Percentiles rank a stretch among this genome's conserved stretches.
phyloP scores from a whole-genome alignment of 2,329 filamentous ascomycete species.

The Orbilia javanica region DNA sequence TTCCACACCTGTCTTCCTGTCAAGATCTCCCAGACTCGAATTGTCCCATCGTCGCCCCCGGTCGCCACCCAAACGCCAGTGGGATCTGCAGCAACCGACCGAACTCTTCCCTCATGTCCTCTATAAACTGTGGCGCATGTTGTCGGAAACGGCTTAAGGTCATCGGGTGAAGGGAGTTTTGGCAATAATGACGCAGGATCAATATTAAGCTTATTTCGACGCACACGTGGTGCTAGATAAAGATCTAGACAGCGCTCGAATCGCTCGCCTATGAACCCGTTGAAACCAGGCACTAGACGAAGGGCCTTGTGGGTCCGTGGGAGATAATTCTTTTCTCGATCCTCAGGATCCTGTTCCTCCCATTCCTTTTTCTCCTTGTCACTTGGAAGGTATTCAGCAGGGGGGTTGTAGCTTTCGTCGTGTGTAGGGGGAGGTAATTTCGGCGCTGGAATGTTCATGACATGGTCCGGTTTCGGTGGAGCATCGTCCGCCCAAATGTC shows the following conservation, averaged over 20 bases:
- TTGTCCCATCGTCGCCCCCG: constrained; percentile 92
- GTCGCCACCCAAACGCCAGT: constrained; percentile 87
- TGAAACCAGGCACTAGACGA: constrained; percentile 91
- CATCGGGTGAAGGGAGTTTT: constrained; percentile 91
- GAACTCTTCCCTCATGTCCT: constrained; percentile 88
- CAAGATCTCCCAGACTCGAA: constrained; percentile 87
- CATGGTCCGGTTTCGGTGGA: constrained; percentile 78
- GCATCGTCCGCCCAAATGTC: constrained; percentile 97
- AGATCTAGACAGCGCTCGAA: constrained; percentile 96
- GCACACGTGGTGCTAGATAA: constrained; percentile 90
- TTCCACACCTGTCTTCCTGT: constrained; percentile 91
- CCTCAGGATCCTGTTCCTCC: constrained; percentile 88
- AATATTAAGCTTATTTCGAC: constrained; percentile 95
- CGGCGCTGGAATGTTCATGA: constrained; percentile 94
- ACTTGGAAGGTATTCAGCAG: constrained; percentile 90
- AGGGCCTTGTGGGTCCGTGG: constrained; percentile 85
- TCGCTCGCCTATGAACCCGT: constrained; percentile 89
- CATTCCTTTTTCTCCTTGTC: constrained; percentile 85
- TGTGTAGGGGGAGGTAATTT: constrained; percentile 94
- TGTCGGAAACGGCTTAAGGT: constrained; percentile 94
- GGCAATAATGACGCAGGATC: constrained; percentile 92
- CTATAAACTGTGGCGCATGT: constrained; percentile 87
- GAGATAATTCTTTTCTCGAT: constrained; percentile 88
- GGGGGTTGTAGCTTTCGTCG: constrained; percentile 96
- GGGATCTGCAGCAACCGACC: constrained; percentile 86